These are phyloP conservation scores for Chrysanthemum seticuspe DNA, from an alignment of 129 eudicot species.

Conservation along the genomic window DNA sequence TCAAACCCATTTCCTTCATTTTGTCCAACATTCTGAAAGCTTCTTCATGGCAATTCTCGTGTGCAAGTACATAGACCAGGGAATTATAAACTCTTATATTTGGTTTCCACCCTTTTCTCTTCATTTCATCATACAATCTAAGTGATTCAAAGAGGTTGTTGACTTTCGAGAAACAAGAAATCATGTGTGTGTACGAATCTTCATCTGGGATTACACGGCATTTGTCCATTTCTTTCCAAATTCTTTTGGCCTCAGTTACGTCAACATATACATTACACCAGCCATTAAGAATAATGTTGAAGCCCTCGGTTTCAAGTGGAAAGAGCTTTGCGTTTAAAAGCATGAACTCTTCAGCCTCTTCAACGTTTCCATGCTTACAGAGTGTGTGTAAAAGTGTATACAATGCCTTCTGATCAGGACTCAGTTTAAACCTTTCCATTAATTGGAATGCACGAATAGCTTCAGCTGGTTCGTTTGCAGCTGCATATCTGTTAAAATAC, in stretches of 20 bases:
- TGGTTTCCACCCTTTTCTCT: slow-evolving; percentile 74
- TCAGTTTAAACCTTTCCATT: slow-evolving; percentile 64
- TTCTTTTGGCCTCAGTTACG: slow-evolving; percentile 71
- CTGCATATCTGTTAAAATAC: slow-evolving; percentile 60
- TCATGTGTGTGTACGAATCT: slow-evolving; percentile 66
- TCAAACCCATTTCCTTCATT: slow-evolving; percentile 57
- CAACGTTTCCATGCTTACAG: slow-evolving; percentile 70
- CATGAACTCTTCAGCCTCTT: slow-evolving; percentile 97
- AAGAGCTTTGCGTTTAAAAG: slow-evolving; percentile 61
- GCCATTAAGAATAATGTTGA: slow-evolving; percentile 82
- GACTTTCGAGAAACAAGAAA: slow-evolving; percentile 79
- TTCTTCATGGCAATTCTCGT: slow-evolving; percentile 69
- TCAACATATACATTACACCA: slow-evolving; percentile 70
- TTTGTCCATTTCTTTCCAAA: slow-evolving; percentile 96
- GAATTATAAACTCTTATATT: slow-evolving; percentile 72
- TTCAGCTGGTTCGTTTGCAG: slow-evolving; percentile 59
- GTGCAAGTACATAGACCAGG: slow-evolving; percentile 57
- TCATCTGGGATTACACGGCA: slow-evolving; percentile 64
- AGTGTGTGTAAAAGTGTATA: slow-evolving; percentile 56
- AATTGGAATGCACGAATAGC: slow-evolving; percentile 73
- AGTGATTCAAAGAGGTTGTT: slow-evolving; percentile 81
- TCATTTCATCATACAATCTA: slow-evolving; percentile 87
- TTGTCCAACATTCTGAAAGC: slow-evolving; percentile 57
- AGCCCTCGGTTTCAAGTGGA: slow-evolving; percentile 78
- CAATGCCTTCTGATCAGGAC: slow-evolving; percentile 70